These are phyloP conservation scores for Saitozyma sp. DNA, from an alignment of 768 basidiomycete genomes.

Conservation along the genomic window DNA sequence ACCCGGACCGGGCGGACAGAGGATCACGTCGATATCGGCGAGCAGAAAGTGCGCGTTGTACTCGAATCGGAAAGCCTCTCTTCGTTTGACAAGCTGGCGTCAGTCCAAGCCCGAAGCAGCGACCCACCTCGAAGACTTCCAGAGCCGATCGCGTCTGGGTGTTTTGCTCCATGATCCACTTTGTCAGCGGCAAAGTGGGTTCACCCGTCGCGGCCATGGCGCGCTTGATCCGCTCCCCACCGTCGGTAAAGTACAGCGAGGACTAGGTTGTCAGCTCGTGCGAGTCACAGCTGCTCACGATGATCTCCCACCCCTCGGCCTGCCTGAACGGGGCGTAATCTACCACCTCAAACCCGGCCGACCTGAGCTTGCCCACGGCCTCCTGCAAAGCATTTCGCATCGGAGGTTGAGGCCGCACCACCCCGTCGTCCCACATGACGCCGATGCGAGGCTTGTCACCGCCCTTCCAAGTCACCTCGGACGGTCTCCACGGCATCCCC, in stretches of 20 bases:
- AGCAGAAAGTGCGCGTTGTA: slow-evolving; percentile 15
- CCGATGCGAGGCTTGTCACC: slow-evolving; percentile 19
- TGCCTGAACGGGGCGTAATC: slow-evolving; percentile 6
- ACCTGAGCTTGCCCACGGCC: slow-evolving; percentile 10
- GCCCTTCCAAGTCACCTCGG: slow-evolving; percentile 10
- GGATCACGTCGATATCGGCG: slow-evolving; percentile 28
- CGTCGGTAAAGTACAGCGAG: slow-evolving; percentile 29
- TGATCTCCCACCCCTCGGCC: slow-evolving; percentile 22
- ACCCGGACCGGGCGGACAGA: slow-evolving; percentile 25
- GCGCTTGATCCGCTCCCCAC: slow-evolving; percentile 12
- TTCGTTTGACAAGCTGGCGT: slow-evolving; percentile 15
- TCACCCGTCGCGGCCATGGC: slow-evolving; percentile 18
- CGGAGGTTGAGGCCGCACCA: slow-evolving; percentile 32
- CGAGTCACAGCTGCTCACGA: slow-evolving; percentile 3
- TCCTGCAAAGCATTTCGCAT: slow-evolving; percentile 55
- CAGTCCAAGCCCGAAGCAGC: too few species aligned
- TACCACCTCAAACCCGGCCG: slow-evolving; percentile 9
- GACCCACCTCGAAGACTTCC: slow-evolving; percentile 22
- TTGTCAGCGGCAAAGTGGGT: slow-evolving; percentile 31
- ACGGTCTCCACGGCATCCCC: slow-evolving; percentile 26
- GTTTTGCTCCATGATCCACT: slow-evolving; percentile 29
- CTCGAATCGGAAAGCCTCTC: slow-evolving; percentile 20
- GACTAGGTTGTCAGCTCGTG: slow-evolving; percentile 1
- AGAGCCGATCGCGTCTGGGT: slow-evolving; percentile 1
- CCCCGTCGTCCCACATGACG: slow-evolving; percentile 40